These are phyloP conservation scores for Piper longum DNA, from an alignment of 164 flowering plant species.

Conservation along the genomic window DNA sequence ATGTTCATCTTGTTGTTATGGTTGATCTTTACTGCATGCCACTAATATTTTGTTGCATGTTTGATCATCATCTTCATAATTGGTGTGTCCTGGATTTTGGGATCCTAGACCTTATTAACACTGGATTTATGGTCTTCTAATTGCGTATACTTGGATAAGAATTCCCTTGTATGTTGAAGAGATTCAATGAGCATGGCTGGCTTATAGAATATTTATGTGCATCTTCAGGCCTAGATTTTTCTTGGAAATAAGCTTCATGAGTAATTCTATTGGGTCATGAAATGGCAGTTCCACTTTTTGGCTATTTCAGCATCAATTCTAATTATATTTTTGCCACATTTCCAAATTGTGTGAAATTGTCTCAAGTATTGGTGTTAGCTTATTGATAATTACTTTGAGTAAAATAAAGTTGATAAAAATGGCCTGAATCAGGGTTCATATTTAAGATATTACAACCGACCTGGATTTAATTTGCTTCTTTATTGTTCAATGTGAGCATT, in stretches of 20 bases:
- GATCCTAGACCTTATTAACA: not conserved
- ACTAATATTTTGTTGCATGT: not conserved
- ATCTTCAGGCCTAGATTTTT: not conserved
- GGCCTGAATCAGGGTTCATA: too few species aligned
- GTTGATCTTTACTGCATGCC: not conserved
- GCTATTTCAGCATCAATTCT: not conserved
- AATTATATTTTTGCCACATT: not conserved
- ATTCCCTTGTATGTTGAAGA: not conserved
- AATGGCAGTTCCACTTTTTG: not conserved
- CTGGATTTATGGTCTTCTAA: not conserved
- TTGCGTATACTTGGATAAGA: too few species aligned
- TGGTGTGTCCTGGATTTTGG: not conserved
- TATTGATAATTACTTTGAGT: too few species aligned
- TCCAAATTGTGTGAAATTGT: too few species aligned
- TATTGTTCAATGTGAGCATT: too few species aligned
- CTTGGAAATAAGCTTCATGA: not conserved
- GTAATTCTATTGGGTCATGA: not conserved
- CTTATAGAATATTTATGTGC: not conserved
- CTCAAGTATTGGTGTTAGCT: too few species aligned
- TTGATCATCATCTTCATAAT: not conserved
- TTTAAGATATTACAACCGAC: too few species aligned
- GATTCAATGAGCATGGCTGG: not conserved
- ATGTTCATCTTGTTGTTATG: conserved; percentile 5
- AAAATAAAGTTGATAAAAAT: too few species aligned
- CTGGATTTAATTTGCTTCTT: too few species aligned